Base-by-base conservation (phyloP, 1,139 yeast species). In the Debaryomycetaceae sp. region DNA sequence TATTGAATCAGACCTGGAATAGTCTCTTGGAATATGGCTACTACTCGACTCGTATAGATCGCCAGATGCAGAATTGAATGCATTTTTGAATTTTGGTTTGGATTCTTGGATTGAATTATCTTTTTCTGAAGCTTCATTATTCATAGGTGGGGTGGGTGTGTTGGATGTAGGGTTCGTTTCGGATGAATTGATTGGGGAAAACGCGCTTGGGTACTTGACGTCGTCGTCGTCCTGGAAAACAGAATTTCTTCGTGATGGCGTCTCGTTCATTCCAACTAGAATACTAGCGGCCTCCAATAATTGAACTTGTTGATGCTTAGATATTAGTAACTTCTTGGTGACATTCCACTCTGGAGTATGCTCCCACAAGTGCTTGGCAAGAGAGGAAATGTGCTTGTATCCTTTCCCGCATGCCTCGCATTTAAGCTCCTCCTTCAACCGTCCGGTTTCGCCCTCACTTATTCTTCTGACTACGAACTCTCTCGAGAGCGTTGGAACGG, bases 291-390 rank as follows among this genome's bases (percentile, higher is more conserved):
- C 96, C 60, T 88, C 96, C 40, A 88, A 72, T 36, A 88, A 70
- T 63, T 88, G 96, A 5, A 88, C 96, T 62, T 88, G 96, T 62
- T 88, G 96, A 62, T 88, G 96, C 62, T 88, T 88, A n/a, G 91
- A 83, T 40, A 88, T 87, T 38, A 85, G 68, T 42, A 88, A 70
- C 59, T 85, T 86, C 52, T 87, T 85, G 2, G 96, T 88, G 57
- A 85, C 85, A 57, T 83, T 86, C 96, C 96, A 88, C 61, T 88
- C 96, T 0, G 96, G 95, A 0, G 96, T 88, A 60, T 88, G 96
- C 50, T 72, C 75, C 96, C 91, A 59, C 73, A 72, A 67, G 77
- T 90, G 76, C 78, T 88, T 53, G 76, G 95, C 76, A 49, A 87
- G 72, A 20, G 93, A 85, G 1, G 91, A 83, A 7, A 87, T 85